Base-by-base conservation (phyloP, 2,329 filamentous ascomycete species). In the Diaporthe australafricana region DNA sequence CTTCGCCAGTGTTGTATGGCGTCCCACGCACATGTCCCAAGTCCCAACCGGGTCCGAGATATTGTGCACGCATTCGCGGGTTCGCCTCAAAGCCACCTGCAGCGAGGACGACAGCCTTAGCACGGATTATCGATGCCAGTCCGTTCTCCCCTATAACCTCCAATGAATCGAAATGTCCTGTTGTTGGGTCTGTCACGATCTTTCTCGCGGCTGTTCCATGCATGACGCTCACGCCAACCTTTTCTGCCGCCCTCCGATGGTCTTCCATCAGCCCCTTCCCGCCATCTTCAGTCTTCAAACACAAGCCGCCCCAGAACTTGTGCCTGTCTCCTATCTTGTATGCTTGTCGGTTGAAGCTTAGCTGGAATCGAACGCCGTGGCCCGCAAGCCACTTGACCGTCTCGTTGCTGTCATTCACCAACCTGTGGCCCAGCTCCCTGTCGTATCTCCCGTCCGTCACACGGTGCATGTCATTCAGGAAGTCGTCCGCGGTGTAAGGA, bases 281-380 rank as follows among this genome's bases (percentile, higher is more conserved):
- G 1, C 89, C 89, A 73, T 89, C 87, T 65, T 88, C 77, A 0
- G 87, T 89, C 76, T 86, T 90, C 42, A 92, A 79, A n/a, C 83
- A 84, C 77, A 93, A 79, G 0, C 91, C 91, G 14, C 91, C 91
- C 90, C 90, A 93, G 77, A 93, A 93, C 76, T 89, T 90, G 76
- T 86, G 85, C 38, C 87, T 82, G 0, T 88, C 89, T 65, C 88
- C 83, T n/a, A 92, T 85, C 70, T 90, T 83, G 77, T 91, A 93
- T 0, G 91, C 89, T 77, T 93, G 91, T 3, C 91, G 83, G 72
- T 92, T 89, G 78, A 92, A 92, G 2, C 86, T 88, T 3, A 93
- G 81, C 76, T 89, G 85, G 75, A 90, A 92, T 1, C 84, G 81
- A 2, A 91, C 80, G 0, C 90, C 90, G 50, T 88, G 84, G 57